A percentile compares a stretch with the other conserved stretches of the same genome.
phyloP scores from a whole-genome alignment of 2,329 filamentous ascomycete genomes.

The Trichoderma sp. region DNA sequence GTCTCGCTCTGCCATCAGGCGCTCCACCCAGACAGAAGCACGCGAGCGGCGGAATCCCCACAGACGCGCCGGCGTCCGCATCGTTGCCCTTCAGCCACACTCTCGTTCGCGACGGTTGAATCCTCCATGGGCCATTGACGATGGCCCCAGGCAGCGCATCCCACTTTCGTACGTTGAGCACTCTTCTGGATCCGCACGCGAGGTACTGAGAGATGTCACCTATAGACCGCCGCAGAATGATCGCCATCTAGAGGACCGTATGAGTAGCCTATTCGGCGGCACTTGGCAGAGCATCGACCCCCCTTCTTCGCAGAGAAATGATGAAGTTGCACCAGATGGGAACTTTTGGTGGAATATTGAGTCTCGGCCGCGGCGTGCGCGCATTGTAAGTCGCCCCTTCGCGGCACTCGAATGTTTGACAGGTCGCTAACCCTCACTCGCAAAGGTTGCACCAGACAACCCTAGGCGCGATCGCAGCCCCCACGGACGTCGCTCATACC shows the following conservation, averaged over 20 bases:
- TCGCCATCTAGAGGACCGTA: constrained; percentile 27
- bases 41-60: constrained; percentile 30
- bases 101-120: constrained; percentile 19
- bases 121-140: constrained; percentile 26
- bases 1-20: constrained; percentile 42
- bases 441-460: constrained; percentile 17
- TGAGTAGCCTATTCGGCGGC: constrained; percentile 27
- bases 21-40: constrained; percentile 32
- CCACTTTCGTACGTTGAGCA: not conserved
- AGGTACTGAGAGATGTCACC: constrained; percentile 27
- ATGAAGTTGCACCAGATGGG: constrained; percentile 15
- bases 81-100: constrained; percentile 28
- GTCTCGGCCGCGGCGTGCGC: constrained; percentile 23
- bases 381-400: constrained; percentile 25
- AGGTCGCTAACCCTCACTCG: not conserved
- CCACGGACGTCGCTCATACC: not conserved
- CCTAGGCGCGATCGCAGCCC: constrained; percentile 3
- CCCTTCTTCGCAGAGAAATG: constrained; percentile 18
- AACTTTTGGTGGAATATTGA: constrained; percentile 29
- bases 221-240: constrained; percentile 25
- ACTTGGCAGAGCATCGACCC: constrained; percentile 21
- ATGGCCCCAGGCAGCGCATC: constrained; percentile 7
- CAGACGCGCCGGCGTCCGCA: constrained; percentile 29
- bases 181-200: constrained; percentile 4
- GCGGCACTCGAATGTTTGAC: not conserved